phyloP scores from a whole-genome alignment of 1,139 yeast species.

The Suhomyces chickasaworum region DNA sequence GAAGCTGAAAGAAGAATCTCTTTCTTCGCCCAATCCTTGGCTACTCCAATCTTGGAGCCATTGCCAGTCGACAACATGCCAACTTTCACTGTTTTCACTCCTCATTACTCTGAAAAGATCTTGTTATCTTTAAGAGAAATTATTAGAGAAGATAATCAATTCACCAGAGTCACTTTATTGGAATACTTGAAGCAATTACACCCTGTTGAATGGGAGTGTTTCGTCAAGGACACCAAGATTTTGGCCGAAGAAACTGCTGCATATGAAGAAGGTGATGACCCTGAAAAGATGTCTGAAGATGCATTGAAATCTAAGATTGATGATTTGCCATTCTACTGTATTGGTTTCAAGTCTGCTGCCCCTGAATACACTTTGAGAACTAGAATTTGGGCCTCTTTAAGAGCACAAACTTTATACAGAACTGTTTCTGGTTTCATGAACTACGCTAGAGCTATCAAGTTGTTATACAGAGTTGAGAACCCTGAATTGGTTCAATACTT shows the following conservation, averaged over 20 bases:
- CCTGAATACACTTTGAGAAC: slow-evolving; percentile 98
- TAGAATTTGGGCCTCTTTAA: slow-evolving; percentile 98
- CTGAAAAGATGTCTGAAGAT: slow-evolving; percentile 65
- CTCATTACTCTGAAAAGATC: slow-evolving; percentile 97
- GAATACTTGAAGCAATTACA: slow-evolving; percentile 97
- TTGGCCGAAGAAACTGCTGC: slow-evolving; percentile 97
- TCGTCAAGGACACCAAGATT: slow-evolving; percentile 97
- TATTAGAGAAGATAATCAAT: slow-evolving; percentile 98
- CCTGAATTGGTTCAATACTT: slow-evolving; percentile 98
- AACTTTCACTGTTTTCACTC: slow-evolving; percentile 94
- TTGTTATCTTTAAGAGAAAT: slow-evolving; percentile 92
- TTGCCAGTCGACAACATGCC: slow-evolving; percentile 99
- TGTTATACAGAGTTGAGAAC: slow-evolving; percentile 96
- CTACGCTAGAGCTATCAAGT: slow-evolving; percentile 96
- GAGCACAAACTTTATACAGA: slow-evolving; percentile 97
- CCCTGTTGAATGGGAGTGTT: slow-evolving; percentile 99
- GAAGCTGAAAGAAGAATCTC: slow-evolving; percentile 99
- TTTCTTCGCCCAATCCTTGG: slow-evolving; percentile 96
- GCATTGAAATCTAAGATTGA: slow-evolving; percentile 89
- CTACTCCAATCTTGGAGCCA: slow-evolving; percentile 98
- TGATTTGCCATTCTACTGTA: slow-evolving; percentile 97
- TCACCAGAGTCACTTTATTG: slow-evolving; percentile 91
- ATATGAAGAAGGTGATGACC: slow-evolving; percentile 68
- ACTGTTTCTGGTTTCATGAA: slow-evolving; percentile 99
- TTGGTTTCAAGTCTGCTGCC: slow-evolving; percentile 99